phyloP scores from a whole-genome alignment of 2,329 filamentous ascomycete species.

The Pestalotiopsis fici region DNA sequence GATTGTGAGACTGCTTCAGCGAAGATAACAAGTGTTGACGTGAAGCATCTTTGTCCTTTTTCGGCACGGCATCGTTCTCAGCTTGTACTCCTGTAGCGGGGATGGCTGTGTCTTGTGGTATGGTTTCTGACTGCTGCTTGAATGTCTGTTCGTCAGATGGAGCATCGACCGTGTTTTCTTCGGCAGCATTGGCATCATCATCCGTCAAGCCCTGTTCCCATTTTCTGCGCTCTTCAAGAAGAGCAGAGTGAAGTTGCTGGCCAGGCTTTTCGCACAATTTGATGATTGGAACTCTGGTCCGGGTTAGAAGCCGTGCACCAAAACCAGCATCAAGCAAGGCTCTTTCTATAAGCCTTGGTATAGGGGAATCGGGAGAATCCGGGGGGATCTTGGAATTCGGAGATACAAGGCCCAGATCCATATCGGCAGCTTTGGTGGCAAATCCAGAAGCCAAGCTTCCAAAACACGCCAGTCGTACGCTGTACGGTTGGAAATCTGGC shows the following conservation, averaged over 20 bases:
- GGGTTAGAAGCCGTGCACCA: slow-evolving; percentile 75
- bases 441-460: slow-evolving; percentile 85
- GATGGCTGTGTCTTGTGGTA: not conserved
- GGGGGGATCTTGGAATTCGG: slow-evolving; percentile 56
- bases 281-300: slow-evolving; percentile 83
- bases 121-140: not conserved
- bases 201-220: slow-evolving; percentile 64
- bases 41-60: not conserved
- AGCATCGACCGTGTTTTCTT: slow-evolving; percentile 27
- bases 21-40: slow-evolving; percentile 14
- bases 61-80: slow-evolving; percentile 15
- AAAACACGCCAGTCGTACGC: slow-evolving; percentile 74
- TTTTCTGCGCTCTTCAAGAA: slow-evolving; percentile 66
- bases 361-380: slow-evolving; percentile 56
- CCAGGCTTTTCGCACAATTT: slow-evolving; percentile 78
- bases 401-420: slow-evolving; percentile 82
- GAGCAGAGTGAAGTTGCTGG: slow-evolving; percentile 56
- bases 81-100: not conserved
- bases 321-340: slow-evolving; percentile 71
- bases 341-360: slow-evolving; percentile 76
- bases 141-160: slow-evolving; percentile 15
- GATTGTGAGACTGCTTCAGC: slow-evolving; percentile 43
- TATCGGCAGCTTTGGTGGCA: slow-evolving; percentile 83
- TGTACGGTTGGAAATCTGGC: slow-evolving; percentile 49
- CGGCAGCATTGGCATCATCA: slow-evolving; percentile 37